These are phyloP conservation scores for Scalesia atractyloides DNA, from an alignment of 129 eudicot species.

Conservation along the genomic window DNA sequence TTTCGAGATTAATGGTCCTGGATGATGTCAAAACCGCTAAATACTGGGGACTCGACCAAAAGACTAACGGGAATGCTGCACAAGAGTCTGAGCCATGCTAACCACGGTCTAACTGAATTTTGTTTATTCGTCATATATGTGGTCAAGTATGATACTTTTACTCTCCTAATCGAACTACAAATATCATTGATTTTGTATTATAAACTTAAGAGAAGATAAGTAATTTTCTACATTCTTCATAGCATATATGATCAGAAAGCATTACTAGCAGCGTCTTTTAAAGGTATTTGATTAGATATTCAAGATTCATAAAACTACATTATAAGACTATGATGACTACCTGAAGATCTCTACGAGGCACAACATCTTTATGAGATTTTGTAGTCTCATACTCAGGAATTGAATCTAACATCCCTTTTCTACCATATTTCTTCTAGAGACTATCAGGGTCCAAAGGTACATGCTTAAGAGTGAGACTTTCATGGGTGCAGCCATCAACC, in stretches of 20 bases:
- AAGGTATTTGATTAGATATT: conserved; percentile 8
- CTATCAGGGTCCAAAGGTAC: conserved; percentile 59
- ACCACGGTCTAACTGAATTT: conserved; percentile 15
- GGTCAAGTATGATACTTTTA: conserved; percentile 13
- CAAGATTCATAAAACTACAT: not conserved
- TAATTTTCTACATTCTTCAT: conserved; percentile 21
- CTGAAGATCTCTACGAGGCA: conserved; percentile 49
- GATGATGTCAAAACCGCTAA: conserved; percentile 70
- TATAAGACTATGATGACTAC: conserved; percentile 24
- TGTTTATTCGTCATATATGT: conserved; percentile 17
- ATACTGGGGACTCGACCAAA: conserved; percentile 63
- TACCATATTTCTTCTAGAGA: conserved; percentile 71
- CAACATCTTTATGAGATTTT: conserved; percentile 39
- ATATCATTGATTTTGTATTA: conserved; percentile 4
- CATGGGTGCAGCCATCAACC: no score
- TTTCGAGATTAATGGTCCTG: conserved; percentile 64
- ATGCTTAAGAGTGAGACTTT: conserved; percentile 65
- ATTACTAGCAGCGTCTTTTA: conserved; percentile 60
- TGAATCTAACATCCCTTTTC: conserved; percentile 17
- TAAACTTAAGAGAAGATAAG: conserved; percentile 24
- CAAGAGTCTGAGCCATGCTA: conserved; percentile 42
- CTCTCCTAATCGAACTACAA: not conserved
- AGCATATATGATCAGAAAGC: conserved; percentile 1
- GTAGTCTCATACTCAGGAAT: conserved; percentile 49
- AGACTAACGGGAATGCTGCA: conserved; percentile 40